Evolutionary conservation across 495 filamentous ascomycete species (phyloP).

Genomic region (Penicillium longicatenatum): DNA sequence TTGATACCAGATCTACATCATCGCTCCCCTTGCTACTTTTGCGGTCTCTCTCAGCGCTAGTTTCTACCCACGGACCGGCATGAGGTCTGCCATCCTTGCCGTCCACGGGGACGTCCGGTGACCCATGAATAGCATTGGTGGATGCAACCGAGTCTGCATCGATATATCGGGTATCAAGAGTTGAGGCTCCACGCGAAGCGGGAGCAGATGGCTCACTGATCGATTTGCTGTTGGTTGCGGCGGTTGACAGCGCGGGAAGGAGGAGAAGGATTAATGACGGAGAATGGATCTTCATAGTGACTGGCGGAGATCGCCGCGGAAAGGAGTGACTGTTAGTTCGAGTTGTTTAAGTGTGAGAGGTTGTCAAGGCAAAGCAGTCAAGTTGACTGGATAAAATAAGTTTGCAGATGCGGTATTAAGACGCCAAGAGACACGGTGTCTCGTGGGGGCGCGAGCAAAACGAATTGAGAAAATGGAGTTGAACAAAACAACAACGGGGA

Average conservation of each 20-base stretch:
- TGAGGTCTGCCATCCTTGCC: slow-evolving; percentile 96
- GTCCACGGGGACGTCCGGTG: slow-evolving; percentile 90
- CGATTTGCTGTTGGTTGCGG: slow-evolving; percentile 23
- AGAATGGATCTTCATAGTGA: slow-evolving; percentile 38
- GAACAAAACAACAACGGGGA: background rate
- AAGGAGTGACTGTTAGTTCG: background rate
- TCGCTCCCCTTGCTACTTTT: slow-evolving; percentile 48
- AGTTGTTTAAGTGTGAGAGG: slow-evolving; percentile 7
- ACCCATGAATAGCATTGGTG: slow-evolving; percentile 52
- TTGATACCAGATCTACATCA: slow-evolving; percentile 13
- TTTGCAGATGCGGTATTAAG: background rate
- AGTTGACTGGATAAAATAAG: background rate
- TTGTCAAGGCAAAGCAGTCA: background rate
- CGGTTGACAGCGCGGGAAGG: slow-evolving; percentile 39
- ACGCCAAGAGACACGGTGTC: slow-evolving; percentile 1
- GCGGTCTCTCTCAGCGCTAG: slow-evolving; percentile 60
- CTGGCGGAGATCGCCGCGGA: slow-evolving; percentile 12
- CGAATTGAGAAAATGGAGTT: background rate
- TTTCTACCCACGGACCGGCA: slow-evolving; percentile 82
- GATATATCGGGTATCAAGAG: slow-evolving; percentile 14
- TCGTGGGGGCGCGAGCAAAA: background rate
- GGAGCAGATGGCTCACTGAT: slow-evolving; percentile 14
- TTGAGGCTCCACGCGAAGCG: slow-evolving; percentile 18
- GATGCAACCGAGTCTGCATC: slow-evolving; percentile 25
- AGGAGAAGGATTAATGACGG: slow-evolving; percentile 37